Evolutionary conservation across 1,284 basidiomycete genomes (phyloP), one percentile per base, ranked within the genome.

Genomic region (Cronartium quercuum): DNA sequence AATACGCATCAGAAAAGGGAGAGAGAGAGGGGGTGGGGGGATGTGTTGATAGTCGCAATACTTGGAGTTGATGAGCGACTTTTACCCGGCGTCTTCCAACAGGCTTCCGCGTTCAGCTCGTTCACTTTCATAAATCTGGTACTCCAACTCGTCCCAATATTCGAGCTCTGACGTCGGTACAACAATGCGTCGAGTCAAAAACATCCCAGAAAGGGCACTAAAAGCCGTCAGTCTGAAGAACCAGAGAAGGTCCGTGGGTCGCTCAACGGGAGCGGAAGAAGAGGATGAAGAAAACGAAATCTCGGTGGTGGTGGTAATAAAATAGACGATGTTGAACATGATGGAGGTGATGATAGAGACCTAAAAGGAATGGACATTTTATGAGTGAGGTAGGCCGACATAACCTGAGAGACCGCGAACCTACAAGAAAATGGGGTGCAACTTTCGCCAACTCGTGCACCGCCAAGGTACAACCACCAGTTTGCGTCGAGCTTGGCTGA

Each of bases 81-180:
- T n/a, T n/a, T n/a, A n/a, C n/a, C n/a, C n/a, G n/a, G n/a, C n/a
- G n/a, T n/a, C n/a, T n/a, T n/a, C n/a, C n/a, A n/a, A n/a, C n/a
- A n/a, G n/a, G n/a, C n/a, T n/a, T n/a, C n/a, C n/a, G n/a, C n/a
- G n/a, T n/a, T n/a, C 29, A 55, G 29, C n/a, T 24, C 51, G n/a
- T 10, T 47, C 7, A 51, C 44, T 51, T 40, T 71, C 44, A 41
- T 35, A 71, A 37, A 71, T 71, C 24, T 71, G 69, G 40, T 55
- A 71, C 9, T 55, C 41, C 13, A 71, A 51, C 29, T 71, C 69
- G 55, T 71, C 69, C 44, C 44, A 55, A 57, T 71, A 71, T 9
- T 71, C 69, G 6, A 71, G 21, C 15, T 71, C 69, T 2, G 69
- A 64, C 7, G 69, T 65, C 13, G 69, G 60, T 9, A 65, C 29